Conservation (phyloP, 805 yeast species). For the Suhomyces sp. region DNA sequence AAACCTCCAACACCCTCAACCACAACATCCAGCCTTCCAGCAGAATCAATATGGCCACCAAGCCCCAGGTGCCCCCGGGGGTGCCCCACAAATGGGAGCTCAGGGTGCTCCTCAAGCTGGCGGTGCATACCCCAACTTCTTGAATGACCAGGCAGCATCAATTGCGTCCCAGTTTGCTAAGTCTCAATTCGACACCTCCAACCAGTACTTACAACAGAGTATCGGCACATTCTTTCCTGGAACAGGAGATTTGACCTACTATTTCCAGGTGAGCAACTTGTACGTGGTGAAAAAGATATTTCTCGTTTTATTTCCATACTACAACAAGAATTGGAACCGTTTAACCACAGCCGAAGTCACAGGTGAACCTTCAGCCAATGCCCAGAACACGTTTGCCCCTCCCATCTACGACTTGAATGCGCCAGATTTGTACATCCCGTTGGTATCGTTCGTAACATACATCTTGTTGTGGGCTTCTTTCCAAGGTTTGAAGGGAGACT, state of each 20-base stretch:
- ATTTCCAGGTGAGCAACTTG: constrained; percentile 87
- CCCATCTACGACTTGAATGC: constrained; percentile 90
- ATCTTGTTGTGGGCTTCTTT: constrained; percentile 79
- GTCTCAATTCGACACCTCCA: constrained; percentile 77
- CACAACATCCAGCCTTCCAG: constrained; percentile 25
- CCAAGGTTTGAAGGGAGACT: constrained; percentile 83
- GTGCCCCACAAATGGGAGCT: constrained; percentile 9
- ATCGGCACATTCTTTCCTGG: constrained; percentile 51
- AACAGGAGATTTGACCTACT: constrained; percentile 66
- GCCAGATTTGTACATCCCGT: constrained; percentile 93
- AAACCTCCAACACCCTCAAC: constrained; percentile 33
- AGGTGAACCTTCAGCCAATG: constrained; percentile 29
- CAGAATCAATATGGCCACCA: constrained; percentile 27
- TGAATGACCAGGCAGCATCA: constrained; percentile 77
- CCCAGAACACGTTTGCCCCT: constrained; percentile 51
- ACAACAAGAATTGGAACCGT: constrained; percentile 81
- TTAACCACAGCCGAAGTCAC: constrained; percentile 26
- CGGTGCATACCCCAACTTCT: constrained; percentile 40
- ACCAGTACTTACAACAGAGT: constrained; percentile 75
- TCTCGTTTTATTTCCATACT: constrained; percentile 81
- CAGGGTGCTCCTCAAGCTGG: constrained; percentile 4
- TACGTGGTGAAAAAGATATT: constrained; percentile 76
- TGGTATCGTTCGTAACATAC: constrained; percentile 89
- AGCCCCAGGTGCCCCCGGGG: constrained; percentile 19
- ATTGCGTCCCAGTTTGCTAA: constrained; percentile 89